Evolutionary conservation across 768 basidiomycete genomes (phyloP), one percentile per base, ranked within the genome.

Genomic region (Boletus bicolor): DNA sequence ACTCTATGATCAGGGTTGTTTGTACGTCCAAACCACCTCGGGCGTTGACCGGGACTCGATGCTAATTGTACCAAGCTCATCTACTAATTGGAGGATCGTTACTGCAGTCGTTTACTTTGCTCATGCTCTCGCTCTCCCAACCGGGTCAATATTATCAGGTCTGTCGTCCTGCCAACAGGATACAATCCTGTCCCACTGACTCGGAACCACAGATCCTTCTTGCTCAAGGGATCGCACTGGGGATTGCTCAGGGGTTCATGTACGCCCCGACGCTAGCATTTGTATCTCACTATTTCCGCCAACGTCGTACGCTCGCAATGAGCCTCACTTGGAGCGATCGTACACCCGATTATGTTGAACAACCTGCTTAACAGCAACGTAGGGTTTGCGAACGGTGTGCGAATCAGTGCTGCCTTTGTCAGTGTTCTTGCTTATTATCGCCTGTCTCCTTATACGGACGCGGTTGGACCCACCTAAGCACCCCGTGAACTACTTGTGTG

Each of bases 1-100:
- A 48, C 73, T 77, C 8, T 80, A 77, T 57, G 83, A 84, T 51
- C 71, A 71, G n/a, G 82, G 82, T 51, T 78, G 79, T 68, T 81
- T 79, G 77, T 78, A 53, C 15, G 65, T 57, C 32, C 2, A 5
- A 11, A 21, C 5, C 3, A 32, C 10, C 7, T 47, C n/a, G 1
- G 7, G 5, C 6, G 11, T 24, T 15, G 28, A 37, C 35, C 1
- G 39, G 35, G 0, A 7, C 35, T 48, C 11, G 8, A 47, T 47
- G 15, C 49, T 62, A 3, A 62, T 48, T 11, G 3, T 35, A 26
- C 26, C 21, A 24, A 79, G 79, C 58, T 76, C 68, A 73, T 42
- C 55, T 82, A 15, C 72, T 82, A 56, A 75, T 79, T 11, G 70
- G 68, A 34, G 82, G 80, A 0, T 69, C 76, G 1, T 21, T 78